phyloP scores from a whole-genome alignment of 306 rosid genomes.

The Dalbergia oliveri region DNA sequence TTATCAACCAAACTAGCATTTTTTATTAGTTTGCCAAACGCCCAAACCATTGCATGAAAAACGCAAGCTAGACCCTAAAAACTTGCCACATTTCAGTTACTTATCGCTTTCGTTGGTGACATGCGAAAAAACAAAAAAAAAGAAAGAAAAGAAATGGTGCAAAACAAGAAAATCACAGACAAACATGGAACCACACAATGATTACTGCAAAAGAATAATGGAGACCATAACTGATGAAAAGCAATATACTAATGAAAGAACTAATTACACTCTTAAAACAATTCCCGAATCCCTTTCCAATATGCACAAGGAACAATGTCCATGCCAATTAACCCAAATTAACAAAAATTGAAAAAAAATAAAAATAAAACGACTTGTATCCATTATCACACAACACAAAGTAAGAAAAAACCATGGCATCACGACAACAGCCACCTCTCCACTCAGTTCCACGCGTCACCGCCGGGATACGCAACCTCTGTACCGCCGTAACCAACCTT shows the following conservation, averaged over 20 bases:
- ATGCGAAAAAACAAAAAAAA: too few species aligned
- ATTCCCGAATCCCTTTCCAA: constrained; percentile 37
- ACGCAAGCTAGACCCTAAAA: neutral
- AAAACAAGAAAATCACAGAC: constrained; percentile 1
- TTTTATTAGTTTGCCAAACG: neutral
- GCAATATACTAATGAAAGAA: constrained; percentile 45
- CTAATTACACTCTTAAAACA: constrained; percentile 44
- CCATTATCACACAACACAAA: constrained; percentile 45
- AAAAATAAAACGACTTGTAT: constrained; percentile 21
- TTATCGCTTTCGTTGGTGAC: too few species aligned
- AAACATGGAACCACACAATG: neutral
- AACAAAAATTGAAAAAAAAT: neutral
- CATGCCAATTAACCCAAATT: constrained; percentile 46
- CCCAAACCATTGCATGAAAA: neutral
- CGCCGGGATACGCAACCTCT: constrained; percentile 49
- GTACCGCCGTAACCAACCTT: constrained; percentile 50
- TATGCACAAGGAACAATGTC: constrained; percentile 60
- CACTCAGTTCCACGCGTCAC: constrained; percentile 55
- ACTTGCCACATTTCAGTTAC: neutral
- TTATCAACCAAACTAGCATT: neutral
- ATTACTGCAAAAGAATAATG: neutral
- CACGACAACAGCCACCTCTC: constrained; percentile 46
- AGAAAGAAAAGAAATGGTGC: neutral
- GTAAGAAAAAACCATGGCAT: constrained; percentile 45
- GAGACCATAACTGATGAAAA: constrained; percentile 29